These are phyloP conservation scores for Aurinia saxatilis DNA, from an alignment of 345 rosid species.

Conservation along the genomic window DNA sequence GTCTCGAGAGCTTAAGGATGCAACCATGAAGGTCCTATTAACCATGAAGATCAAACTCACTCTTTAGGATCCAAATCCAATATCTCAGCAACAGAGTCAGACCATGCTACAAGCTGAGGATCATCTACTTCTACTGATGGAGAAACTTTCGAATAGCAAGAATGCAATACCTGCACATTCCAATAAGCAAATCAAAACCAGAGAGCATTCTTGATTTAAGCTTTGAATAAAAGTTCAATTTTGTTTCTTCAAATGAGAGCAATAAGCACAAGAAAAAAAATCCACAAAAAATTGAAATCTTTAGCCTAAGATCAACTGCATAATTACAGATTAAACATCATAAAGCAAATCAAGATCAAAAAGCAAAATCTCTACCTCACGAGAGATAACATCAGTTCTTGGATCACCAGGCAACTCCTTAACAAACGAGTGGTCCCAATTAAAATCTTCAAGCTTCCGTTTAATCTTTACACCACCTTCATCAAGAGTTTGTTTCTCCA, in stretches of 20 bases:
- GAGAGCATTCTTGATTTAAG: neutral
- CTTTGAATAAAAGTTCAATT: neutral
- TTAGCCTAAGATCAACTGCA: neutral
- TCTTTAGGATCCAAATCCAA: constrained; percentile 85
- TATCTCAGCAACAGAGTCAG: constrained; percentile 70
- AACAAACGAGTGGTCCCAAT: constrained; percentile 90
- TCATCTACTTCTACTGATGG: constrained; percentile 84
- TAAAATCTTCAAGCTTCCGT: constrained; percentile 60
- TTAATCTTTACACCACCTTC: constrained; percentile 9
- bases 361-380: constrained; percentile 46
- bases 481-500: constrained; percentile 57
- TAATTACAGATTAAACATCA: neutral
- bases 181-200: neutral
- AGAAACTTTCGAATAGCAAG: constrained; percentile 80
- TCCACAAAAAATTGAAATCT: neutral
- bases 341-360: neutral
- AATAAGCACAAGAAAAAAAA: neutral
- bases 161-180: constrained; percentile 59
- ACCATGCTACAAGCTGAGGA: constrained; percentile 94
- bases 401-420: constrained; percentile 83
- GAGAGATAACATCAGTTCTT: constrained; percentile 53
- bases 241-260: neutral
- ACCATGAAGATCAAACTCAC: constrained; percentile 56
- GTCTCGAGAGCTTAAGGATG: neutral
- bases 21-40: neutral